Evolutionary conservation across 805 yeast genomes (phyloP).

Genomic region (Starmerella davenportii): DNA sequence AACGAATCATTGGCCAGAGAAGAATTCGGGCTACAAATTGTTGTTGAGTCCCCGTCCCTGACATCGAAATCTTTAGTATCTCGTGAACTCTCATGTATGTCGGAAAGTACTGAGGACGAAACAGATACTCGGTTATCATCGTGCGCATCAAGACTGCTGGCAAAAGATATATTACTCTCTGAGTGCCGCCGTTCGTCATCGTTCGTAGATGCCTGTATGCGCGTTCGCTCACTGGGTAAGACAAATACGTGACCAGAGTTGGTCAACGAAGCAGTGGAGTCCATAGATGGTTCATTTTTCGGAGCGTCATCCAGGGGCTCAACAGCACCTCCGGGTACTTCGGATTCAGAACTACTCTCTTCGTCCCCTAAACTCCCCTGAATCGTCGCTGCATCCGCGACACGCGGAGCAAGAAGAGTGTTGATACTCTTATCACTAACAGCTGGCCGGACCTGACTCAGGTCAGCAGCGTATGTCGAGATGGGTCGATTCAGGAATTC

Average conservation of each 20-base stretch:
- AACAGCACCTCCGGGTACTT: no score
- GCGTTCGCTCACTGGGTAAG: neutral
- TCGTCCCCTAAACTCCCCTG: no score
- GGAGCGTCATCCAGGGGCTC: no score
- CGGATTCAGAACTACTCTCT: no score
- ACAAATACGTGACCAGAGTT: neutral
- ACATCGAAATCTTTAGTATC: no score
- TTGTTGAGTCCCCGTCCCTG: no score
- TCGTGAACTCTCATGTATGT: neutral
- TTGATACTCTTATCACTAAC: constrained; percentile 14
- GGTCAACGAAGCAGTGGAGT: no score
- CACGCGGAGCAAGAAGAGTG: constrained; percentile 18
- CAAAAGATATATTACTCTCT: neutral
- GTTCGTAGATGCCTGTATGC: neutral
- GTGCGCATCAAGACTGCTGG: neutral
- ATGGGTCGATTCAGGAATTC: constrained; percentile 19
- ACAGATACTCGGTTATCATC: neutral
- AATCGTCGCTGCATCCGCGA: no score
- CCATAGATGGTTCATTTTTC: no score
- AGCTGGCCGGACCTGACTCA: constrained; percentile 10
- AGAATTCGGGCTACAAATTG: no score
- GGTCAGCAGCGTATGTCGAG: constrained; percentile 16
- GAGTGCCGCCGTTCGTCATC: neutral
- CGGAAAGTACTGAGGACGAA: neutral
- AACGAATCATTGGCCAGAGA: neutral